phyloP scores from a whole-genome alignment of 2,329 filamentous ascomycete genomes.

The Stachybotrys elegans region DNA sequence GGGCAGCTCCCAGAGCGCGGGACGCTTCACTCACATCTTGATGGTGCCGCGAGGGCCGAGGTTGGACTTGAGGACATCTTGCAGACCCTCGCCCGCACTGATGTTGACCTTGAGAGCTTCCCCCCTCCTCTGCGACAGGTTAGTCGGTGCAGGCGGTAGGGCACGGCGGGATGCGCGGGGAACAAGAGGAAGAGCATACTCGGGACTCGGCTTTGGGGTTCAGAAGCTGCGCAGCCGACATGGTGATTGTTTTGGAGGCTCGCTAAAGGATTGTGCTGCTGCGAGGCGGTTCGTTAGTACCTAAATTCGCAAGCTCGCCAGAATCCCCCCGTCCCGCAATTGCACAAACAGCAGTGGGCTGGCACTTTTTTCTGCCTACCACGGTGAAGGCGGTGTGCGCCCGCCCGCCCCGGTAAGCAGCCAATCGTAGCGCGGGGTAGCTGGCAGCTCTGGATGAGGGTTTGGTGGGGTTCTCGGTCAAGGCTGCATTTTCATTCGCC shows the following conservation, averaged over 20 bases:
- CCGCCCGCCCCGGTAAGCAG: constrained; percentile 11
- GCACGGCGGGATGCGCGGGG: constrained; percentile 9
- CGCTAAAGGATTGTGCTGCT: constrained; percentile 15
- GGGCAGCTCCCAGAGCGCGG: neutral
- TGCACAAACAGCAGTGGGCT: constrained; percentile 23
- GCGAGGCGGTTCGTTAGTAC: constrained; percentile 17
- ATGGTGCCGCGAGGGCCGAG: constrained; percentile 89
- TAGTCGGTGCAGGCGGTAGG: constrained; percentile 13
- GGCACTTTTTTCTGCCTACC: constrained; percentile 27
- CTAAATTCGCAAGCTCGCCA: constrained; percentile 24
- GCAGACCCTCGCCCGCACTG: constrained; percentile 85
- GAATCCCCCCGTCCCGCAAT: constrained; percentile 21
- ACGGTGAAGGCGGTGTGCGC: constrained; percentile 25
- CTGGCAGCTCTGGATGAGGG: neutral
- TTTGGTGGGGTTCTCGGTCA: constrained; percentile 3
- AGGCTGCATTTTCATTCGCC: neutral
- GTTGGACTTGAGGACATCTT: constrained; percentile 95
- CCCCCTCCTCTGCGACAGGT: constrained; percentile 68
- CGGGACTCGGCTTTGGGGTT: constrained; percentile 99
- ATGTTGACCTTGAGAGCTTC: constrained; percentile 98
- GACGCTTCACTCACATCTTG: constrained; percentile 66
- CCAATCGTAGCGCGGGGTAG: constrained; percentile 8
- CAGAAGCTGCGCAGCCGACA: constrained; percentile 97
- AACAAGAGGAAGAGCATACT: constrained; percentile 55
- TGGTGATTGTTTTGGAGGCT: constrained; percentile 32